A percentile compares a stretch with the other conserved stretches of the same genome.
Evolutionary conservation across 1,284 basidiomycete species (phyloP).

Genomic region (Marasmius oreades): DNA sequence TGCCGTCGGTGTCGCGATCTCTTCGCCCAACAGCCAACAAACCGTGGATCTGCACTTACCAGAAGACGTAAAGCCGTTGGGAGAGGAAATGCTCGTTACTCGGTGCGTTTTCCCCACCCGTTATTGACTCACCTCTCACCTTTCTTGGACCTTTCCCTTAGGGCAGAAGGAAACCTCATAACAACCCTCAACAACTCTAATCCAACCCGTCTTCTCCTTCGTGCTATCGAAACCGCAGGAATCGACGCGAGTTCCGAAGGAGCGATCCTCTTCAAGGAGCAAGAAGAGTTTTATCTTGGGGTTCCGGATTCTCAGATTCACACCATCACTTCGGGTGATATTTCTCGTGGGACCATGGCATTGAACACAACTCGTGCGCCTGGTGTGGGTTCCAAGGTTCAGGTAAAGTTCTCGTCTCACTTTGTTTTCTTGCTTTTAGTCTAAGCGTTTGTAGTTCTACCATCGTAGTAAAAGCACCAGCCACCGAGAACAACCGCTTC

Average conservation of each 20-base stretch:
- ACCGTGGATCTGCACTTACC: constrained; percentile 41
- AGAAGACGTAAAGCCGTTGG: constrained; percentile 48
- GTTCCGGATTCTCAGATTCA: constrained; percentile 42
- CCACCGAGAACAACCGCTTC: constrained; percentile 6
- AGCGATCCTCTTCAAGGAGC: constrained; percentile 49
- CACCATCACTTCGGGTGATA: constrained; percentile 75
- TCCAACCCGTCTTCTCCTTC: constrained; percentile 68
- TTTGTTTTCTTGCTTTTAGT: constrained; percentile 7
- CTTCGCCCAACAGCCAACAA: constrained; percentile 21
- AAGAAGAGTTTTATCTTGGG: constrained; percentile 66
- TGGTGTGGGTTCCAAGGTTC: constrained; percentile 51
- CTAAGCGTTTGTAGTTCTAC: constrained; percentile 13
- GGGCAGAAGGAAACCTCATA: constrained; percentile 79
- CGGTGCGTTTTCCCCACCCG: constrained; percentile 33
- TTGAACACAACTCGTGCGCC: constrained; percentile 63
- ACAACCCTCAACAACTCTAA: constrained; percentile 60
- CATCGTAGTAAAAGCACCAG: constrained; percentile 18
- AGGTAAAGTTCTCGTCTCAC: constrained; percentile 36
- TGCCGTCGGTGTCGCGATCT: constrained; percentile 70
- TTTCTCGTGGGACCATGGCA: constrained; percentile 71
- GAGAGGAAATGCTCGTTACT: constrained; percentile 52
- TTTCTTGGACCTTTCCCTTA: constrained; percentile 25
- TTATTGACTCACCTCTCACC: neutral
- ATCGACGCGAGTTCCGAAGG: constrained; percentile 24
- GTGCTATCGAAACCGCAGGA: constrained; percentile 45